Conservation (phyloP, 2,329 filamentous ascomycete species). For the Neobulgaria alba region DNA sequence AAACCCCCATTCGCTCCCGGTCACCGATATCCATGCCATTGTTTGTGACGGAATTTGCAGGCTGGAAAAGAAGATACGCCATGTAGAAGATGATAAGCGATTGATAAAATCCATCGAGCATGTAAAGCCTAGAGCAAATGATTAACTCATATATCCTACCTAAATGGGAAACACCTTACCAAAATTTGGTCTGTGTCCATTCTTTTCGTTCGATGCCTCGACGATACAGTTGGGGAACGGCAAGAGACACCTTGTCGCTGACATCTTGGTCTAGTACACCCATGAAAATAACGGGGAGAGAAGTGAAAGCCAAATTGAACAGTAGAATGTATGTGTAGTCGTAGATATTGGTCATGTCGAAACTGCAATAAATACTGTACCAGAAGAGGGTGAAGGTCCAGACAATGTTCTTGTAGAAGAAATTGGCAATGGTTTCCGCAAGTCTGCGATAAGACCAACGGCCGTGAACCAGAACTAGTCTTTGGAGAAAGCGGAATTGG, state of each 20-base stretch:
- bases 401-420: constrained; percentile 99
- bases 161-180: constrained; percentile 47
- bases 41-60: constrained; percentile 59
- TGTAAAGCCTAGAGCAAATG: constrained; percentile 62
- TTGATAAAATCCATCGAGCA: constrained; percentile 91
- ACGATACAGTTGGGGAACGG: constrained; percentile 90
- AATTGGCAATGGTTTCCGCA: constrained; percentile 91
- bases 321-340: constrained; percentile 97
- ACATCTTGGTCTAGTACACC: constrained; percentile 97
- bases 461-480: constrained; percentile 81
- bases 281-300: constrained; percentile 88
- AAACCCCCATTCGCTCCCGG: constrained; percentile 75
- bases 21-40: constrained; percentile 72
- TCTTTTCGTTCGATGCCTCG: constrained; percentile 92
- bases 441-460: constrained; percentile 94
- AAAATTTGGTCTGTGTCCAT: constrained; percentile 95
- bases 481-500: constrained; percentile 81
- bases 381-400: constrained; percentile 97
- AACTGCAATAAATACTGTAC: constrained; percentile 93
- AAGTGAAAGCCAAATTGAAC: constrained; percentile 96
- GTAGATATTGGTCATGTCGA: constrained; percentile 93
- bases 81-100: constrained; percentile 91
- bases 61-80: constrained; percentile 70
- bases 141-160: constrained; percentile 13
- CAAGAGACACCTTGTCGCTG: constrained; percentile 84